phyloP scores from a whole-genome alignment of 148 eudicot species.

The Amaranthus cruentus region DNA sequence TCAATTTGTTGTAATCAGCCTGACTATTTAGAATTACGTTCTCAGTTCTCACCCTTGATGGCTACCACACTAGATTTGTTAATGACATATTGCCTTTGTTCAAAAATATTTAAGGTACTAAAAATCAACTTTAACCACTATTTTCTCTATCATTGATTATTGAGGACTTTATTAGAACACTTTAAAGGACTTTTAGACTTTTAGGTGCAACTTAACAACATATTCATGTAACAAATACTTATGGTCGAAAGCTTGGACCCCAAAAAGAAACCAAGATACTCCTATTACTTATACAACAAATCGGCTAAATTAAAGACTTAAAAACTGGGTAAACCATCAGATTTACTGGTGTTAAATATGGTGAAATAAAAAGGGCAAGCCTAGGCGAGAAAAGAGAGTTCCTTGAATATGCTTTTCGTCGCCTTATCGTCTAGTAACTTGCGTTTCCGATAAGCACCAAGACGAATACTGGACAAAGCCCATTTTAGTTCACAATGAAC shows the following conservation, averaged over 20 bases:
- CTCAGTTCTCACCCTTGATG: background rate
- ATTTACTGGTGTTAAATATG: background rate
- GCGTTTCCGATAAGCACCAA: too few species aligned
- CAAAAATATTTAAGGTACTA: background rate
- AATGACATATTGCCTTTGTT: background rate
- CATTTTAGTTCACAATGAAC: background rate
- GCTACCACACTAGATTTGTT: background rate
- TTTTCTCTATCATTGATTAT: too few species aligned
- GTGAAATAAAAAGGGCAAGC: background rate
- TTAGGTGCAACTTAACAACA: too few species aligned
- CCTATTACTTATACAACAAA: background rate
- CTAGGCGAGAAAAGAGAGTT: background rate
- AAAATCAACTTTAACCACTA: too few species aligned
- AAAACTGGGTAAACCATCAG: background rate
- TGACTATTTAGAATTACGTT: background rate
- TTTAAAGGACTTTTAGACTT: too few species aligned
- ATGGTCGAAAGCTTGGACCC: background rate
- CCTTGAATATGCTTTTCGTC: background rate
- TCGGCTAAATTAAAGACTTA: background rate
- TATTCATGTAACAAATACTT: too few species aligned
- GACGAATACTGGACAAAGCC: too few species aligned
- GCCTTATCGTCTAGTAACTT: too few species aligned
- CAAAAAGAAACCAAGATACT: background rate
- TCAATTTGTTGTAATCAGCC: conserved; percentile 4
- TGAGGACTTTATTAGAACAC: too few species aligned